phyloP scores from a whole-genome alignment of 805 yeast species.

The Clavispora asparagi region DNA sequence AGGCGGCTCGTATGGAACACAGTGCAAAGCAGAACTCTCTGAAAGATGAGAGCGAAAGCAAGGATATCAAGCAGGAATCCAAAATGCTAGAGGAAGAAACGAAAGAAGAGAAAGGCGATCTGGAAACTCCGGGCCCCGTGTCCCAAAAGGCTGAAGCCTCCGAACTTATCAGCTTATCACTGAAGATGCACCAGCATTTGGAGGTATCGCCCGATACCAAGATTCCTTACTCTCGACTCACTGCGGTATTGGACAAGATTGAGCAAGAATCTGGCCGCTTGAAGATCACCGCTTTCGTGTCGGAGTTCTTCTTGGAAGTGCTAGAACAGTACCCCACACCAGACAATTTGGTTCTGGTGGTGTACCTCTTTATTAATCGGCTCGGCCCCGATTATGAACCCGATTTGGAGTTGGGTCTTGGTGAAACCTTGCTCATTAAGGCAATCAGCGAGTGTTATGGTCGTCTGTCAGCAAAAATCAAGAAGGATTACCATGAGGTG shows the following conservation, averaged over 20 bases:
- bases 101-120: not conserved
- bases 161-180: conserved; percentile 9
- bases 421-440: conserved; percentile 82
- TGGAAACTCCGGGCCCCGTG: not conserved
- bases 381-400: conserved; percentile 92
- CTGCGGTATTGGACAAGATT: conserved; percentile 67
- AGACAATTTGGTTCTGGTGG: conserved; percentile 58
- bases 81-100: not conserved
- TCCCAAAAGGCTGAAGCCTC: conserved; percentile 6
- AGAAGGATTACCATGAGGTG: conserved; percentile 63
- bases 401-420: conserved; percentile 88
- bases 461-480: conserved; percentile 63
- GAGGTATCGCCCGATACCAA: conserved; percentile 4
- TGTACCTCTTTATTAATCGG: conserved; percentile 81
- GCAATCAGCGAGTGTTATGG: conserved; percentile 92
- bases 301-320: conserved; percentile 66
- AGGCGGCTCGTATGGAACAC: not conserved
- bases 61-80: not conserved
- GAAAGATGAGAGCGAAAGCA: not conserved
- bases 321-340: conserved; percentile 37
- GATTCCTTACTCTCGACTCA: conserved; percentile 38
- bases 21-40: not conserved
- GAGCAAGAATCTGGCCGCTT: conserved; percentile 80
- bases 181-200: conserved; percentile 7
- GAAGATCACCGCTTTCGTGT: conserved; percentile 70